Conservation (phyloP, 176 grass and related monocot genomes). For the Hordeum marinum region DNA sequence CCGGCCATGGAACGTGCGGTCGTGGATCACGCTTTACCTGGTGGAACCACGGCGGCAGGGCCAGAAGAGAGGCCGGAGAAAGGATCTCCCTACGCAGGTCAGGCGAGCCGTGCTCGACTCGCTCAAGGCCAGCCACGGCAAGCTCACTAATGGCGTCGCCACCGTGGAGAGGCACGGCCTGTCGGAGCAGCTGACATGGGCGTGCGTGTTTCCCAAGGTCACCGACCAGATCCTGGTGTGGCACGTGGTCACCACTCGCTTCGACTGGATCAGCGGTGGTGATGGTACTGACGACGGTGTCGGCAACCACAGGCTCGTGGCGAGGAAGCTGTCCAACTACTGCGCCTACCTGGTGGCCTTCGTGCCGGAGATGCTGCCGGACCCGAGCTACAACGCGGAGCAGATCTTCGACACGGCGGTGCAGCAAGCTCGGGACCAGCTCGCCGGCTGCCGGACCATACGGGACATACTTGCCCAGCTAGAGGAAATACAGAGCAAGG, state of each 20-base stretch:
- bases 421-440: slow-evolving; percentile 36
- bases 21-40: slow-evolving; percentile 35
- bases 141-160: slow-evolving; percentile 4
- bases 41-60: slow-evolving; percentile 34
- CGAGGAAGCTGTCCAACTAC: slow-evolving; percentile 39
- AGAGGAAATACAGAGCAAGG: background rate
- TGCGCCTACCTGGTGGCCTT: slow-evolving; percentile 46
- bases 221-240: slow-evolving; percentile 48
- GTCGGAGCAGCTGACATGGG: slow-evolving; percentile 5
- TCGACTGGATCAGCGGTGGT: background rate
- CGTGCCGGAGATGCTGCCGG: slow-evolving; percentile 54
- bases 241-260: slow-evolving; percentile 46
- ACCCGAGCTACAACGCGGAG: slow-evolving; percentile 40
- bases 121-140: background rate
- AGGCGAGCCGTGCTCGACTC: slow-evolving; percentile 29
- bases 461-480: background rate
- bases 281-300: background rate
- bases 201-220: slow-evolving; percentile 20
- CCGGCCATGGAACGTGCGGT: slow-evolving; percentile 21
- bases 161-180: background rate
- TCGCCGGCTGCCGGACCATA: background rate
- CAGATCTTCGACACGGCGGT: slow-evolving; percentile 51
- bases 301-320: slow-evolving; percentile 1
- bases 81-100: slow-evolving; percentile 9
- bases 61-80: slow-evolving; percentile 25